Conservation (phyloP, 2,329 filamentous ascomycete genomes). For the Trichoderma koningii region DNA sequence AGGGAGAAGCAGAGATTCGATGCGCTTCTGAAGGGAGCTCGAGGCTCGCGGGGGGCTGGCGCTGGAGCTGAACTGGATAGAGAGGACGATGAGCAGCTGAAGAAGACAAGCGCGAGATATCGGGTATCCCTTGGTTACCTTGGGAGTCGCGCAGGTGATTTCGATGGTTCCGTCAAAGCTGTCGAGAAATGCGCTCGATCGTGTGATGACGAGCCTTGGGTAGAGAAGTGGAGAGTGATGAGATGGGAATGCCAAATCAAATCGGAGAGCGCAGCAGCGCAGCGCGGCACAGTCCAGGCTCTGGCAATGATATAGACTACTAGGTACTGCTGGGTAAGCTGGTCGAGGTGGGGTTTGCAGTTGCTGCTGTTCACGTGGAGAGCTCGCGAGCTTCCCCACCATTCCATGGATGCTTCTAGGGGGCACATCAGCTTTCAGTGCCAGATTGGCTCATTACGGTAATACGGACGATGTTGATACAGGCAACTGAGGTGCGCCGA, state of each 20-base stretch:
- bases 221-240: slow-evolving; percentile 18
- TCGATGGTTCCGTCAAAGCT: too few relatives aligned
- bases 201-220: slow-evolving; percentile 24
- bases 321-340: too few relatives aligned
- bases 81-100: background rate
- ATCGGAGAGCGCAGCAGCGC: background rate
- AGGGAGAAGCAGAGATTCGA: background rate
- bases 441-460: background rate
- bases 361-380: slow-evolving; percentile 24
- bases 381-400: slow-evolving; percentile 19
- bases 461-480: too few relatives aligned
- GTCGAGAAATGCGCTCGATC: slow-evolving; percentile 20
- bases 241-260: background rate
- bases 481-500: background rate
- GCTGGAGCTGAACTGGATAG: background rate
- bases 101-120: background rate
- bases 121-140: background rate
- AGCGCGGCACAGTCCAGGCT: too few relatives aligned
- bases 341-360: slow-evolving; percentile 18
- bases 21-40: background rate
- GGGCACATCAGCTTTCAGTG: background rate
- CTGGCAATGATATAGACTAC: too few relatives aligned
- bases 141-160: background rate
- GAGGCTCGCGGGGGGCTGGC: too few relatives aligned
- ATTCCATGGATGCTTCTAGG: slow-evolving; percentile 9